phyloP scores from a whole-genome alignment of 2,329 filamentous ascomycete genomes.

The Xenoacremonium recifei region DNA sequence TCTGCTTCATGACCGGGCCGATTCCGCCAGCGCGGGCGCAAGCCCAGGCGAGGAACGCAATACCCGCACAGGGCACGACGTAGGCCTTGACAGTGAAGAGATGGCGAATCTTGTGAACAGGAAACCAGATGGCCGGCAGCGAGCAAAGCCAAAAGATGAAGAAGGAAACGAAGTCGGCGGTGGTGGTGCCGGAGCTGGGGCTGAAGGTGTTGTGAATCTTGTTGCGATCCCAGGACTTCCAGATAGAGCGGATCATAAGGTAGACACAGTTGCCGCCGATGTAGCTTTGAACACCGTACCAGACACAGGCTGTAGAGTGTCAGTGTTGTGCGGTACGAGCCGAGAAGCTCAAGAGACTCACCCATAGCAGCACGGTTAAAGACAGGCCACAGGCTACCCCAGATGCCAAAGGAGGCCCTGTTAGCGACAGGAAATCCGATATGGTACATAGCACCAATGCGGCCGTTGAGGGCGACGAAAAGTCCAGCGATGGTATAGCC shows the following conservation, averaged over 20 bases:
- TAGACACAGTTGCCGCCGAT: slow-evolving; percentile 85
- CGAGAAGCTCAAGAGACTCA: slow-evolving; percentile 24
- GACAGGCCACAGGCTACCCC: slow-evolving; percentile 85
- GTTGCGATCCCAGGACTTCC: slow-evolving; percentile 62
- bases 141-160: slow-evolving; percentile 83
- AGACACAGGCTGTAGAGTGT: slow-evolving; percentile 62
- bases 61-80: slow-evolving; percentile 77
- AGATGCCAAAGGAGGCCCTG: slow-evolving; percentile 81
- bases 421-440: slow-evolving; percentile 83
- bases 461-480: slow-evolving; percentile 76
- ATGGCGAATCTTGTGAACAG: slow-evolving; percentile 84
- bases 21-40: slow-evolving; percentile 78
- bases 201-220: slow-evolving; percentile 68
- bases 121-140: slow-evolving; percentile 84
- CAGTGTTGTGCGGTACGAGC: slow-evolving; percentile 2
- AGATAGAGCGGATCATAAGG: slow-evolving; percentile 85
- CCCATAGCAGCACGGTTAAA: slow-evolving; percentile 84
- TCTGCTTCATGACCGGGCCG: slow-evolving; percentile 76
- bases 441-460: slow-evolving; percentile 84
- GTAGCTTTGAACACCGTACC: slow-evolving; percentile 84
- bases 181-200: slow-evolving; percentile 65
- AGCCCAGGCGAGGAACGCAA: slow-evolving; percentile 86
- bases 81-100: slow-evolving; percentile 88
- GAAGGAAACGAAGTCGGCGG: slow-evolving; percentile 75
- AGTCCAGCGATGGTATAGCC: slow-evolving; percentile 75